Percentiles rank a stretch among this genome's conserved stretches.
Conservation (phyloP, 164 flowering plant genomes). For the Brasenia schreberi region DNA sequence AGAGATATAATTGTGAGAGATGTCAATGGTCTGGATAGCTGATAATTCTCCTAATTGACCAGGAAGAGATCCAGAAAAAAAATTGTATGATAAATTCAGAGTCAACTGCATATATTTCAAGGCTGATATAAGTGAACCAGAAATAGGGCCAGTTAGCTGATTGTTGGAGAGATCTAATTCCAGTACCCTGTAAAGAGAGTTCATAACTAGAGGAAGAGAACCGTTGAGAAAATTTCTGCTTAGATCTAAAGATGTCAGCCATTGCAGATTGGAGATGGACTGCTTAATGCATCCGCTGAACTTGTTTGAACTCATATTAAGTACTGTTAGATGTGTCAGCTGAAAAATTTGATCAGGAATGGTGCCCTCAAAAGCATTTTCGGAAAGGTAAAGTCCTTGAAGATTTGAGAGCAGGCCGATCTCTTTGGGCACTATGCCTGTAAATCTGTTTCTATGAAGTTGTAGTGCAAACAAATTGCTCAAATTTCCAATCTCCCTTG, state of each 20-base stretch:
- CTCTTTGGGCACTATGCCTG: conserved; percentile 35
- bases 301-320: conserved; percentile 34
- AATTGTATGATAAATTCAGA: conserved; percentile 55
- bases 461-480: conserved; percentile 18
- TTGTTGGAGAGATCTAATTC: conserved; percentile 62
- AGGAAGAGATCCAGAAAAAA: conserved; percentile 38
- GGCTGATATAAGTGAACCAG: conserved; percentile 27
- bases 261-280: conserved; percentile 34
- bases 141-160: conserved; percentile 43
- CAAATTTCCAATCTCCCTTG: conserved; percentile 39
- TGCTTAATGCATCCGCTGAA: conserved; percentile 50
- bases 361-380: conserved; percentile 43
- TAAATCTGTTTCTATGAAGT: conserved; percentile 23
- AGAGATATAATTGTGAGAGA: conserved; percentile 60
- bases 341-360: conserved; percentile 35
- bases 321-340: conserved; percentile 32
- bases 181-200: conserved; percentile 21
- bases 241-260: conserved; percentile 45
- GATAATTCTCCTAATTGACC: conserved; percentile 48
- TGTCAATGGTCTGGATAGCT: conserved; percentile 59
- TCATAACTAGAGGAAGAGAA: conserved; percentile 43
- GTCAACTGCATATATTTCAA: conserved; percentile 35
- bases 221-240: conserved; percentile 53
- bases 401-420: conserved; percentile 41
- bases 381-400: conserved; percentile 41